Evolutionary conservation across 345 rosid genomes (phyloP), one percentile per base, ranked within the genome.

Genomic region (Aegle marmelos): DNA sequence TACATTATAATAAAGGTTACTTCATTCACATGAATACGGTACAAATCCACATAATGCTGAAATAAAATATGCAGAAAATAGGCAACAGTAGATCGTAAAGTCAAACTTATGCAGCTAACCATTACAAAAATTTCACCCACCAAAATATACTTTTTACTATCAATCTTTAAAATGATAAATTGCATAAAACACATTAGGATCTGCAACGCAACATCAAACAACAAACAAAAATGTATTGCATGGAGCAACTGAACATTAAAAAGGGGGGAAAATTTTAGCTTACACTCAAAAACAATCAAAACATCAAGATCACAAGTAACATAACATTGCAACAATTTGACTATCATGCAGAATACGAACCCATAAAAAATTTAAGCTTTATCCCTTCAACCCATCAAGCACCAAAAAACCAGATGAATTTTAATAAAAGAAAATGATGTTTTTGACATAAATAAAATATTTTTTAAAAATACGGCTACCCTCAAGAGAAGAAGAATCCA

Each of bases 401-500:
- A 67, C 17, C 56, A 53, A 77, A 78, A 78, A 56, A 30, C 71
- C 24, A 56, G 28, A 45, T 33, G 60, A 57, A 28, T 6, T 34
- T 30, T 63, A 71, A 67, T 30, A 67, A 48, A 74, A 62, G 68
- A 53, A 33, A 53, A 16, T 53, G 21, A 53, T 53, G 0, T 53
- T 17, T 53, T 19, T 53, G 21, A 53, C 57, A 53, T 17, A 53
- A 53, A 53, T 53, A 53, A 36, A 1, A 13, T 24, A 22, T n/a
- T 58, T 5, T 25, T 1, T 1, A 57, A 34, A 58, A 2, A 10
- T 25, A 33, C 13, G 25, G 30, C 31, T 79, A 86, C 79, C 85
- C 71, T 74, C 78, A 70, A 82, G 73, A 66, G 90, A 75, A 28
- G 79, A 80, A 48, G 80, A 80, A 81, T 86, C 90, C 76, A 83